phyloP scores from a whole-genome alignment of 2,329 filamentous ascomycete genomes.

The Beauveria scarabaeidicola region DNA sequence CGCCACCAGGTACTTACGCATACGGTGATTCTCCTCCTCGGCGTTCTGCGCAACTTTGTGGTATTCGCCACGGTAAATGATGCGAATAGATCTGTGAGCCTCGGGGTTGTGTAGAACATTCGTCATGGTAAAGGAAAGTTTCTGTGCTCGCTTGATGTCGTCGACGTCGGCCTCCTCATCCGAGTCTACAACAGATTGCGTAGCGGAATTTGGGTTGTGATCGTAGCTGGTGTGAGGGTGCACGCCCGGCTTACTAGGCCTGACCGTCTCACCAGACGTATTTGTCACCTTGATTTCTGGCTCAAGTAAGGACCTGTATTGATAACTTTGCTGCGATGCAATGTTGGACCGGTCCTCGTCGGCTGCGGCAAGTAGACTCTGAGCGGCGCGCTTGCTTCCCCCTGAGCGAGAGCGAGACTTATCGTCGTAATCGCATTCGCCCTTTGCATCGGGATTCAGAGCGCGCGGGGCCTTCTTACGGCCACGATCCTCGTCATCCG shows the following conservation, averaged over 20 bases:
- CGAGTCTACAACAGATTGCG: conserved; percentile 59
- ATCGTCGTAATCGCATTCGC: conserved; percentile 25
- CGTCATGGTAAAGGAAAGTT: conserved; percentile 71
- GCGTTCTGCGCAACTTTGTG: conserved; percentile 65
- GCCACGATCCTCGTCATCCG: conserved; percentile 61
- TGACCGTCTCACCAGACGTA: conserved; percentile 53
- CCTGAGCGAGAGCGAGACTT: conserved; percentile 23
- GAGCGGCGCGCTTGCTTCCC: conserved; percentile 34
- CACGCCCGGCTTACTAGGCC: conserved; percentile 47
- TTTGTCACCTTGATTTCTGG: conserved; percentile 58
- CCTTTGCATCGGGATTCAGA: conserved; percentile 32
- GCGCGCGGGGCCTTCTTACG: conserved; percentile 46
- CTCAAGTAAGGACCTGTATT: conserved; percentile 58
- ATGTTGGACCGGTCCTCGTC: conserved; percentile 65
- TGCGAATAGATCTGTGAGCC: conserved; percentile 74
- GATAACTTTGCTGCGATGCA: conserved; percentile 40
- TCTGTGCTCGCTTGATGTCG: conserved; percentile 83
- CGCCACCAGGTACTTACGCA: conserved; percentile 89
- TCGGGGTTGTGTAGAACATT: conserved; percentile 68
- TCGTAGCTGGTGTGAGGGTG: conserved; percentile 86
- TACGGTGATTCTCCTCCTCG: conserved; percentile 66
- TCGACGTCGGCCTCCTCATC: conserved; percentile 79
- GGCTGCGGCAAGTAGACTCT: conserved; percentile 62
- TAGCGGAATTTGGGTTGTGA: conserved; percentile 47
- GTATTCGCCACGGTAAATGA: conserved; percentile 86